phyloP scores from a whole-genome alignment of 495 filamentous ascomycete genomes.

The Aspergillus steynii region DNA sequence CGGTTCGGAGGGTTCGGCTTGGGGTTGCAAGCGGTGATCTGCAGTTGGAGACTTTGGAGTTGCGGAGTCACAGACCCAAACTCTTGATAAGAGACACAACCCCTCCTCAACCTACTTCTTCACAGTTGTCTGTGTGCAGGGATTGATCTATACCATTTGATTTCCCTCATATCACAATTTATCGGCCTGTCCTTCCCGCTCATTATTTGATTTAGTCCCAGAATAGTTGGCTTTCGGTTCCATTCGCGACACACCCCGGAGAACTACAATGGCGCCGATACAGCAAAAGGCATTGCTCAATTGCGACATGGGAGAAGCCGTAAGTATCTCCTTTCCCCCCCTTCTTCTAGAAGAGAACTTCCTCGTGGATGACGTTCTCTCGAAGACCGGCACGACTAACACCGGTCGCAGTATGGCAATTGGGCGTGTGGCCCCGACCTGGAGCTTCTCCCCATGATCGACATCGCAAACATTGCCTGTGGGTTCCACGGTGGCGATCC shows the following conservation, averaged over 20 bases:
- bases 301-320: slow-evolving; percentile 52
- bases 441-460: slow-evolving; percentile 58
- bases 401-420: slow-evolving; percentile 38
- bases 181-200: background rate
- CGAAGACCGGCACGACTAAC: background rate
- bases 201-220: background rate
- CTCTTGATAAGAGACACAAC: slow-evolving; percentile 8
- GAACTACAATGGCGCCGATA: slow-evolving; percentile 39
- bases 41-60: slow-evolving; percentile 11
- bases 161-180: too few species aligned
- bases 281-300: slow-evolving; percentile 53
- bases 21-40: background rate
- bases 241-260: background rate
- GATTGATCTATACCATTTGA: background rate
- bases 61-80: background rate
- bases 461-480: slow-evolving; percentile 64
- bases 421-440: slow-evolving; percentile 53
- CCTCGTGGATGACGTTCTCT: too few species aligned
- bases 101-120: background rate
- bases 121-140: background rate
- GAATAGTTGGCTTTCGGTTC: background rate
- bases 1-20: too few species aligned
- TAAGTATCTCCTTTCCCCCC: slow-evolving; percentile 4
- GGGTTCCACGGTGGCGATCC: slow-evolving; percentile 63
- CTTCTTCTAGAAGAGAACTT: too few species aligned